Conservation (phyloP, 1,284 basidiomycete species). For the Inonotus hispidus region DNA sequence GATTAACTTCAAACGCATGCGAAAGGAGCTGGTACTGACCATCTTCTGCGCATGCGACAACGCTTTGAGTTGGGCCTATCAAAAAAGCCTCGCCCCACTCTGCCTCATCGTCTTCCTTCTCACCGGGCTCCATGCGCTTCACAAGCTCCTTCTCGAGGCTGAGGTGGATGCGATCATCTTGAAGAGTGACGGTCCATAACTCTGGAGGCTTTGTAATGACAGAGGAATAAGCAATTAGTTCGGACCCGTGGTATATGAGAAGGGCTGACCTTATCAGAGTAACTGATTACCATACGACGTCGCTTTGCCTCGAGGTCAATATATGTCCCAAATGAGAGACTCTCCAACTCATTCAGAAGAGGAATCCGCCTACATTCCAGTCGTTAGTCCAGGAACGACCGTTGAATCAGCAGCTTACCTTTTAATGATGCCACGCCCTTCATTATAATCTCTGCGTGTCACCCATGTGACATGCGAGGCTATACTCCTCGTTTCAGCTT, state of each 20-base stretch:
- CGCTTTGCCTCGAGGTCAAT: background rate
- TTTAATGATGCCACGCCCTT: background rate
- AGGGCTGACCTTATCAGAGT: constrained; percentile 4
- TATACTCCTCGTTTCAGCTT: background rate
- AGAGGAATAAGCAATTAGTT: too few species aligned
- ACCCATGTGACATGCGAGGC: background rate
- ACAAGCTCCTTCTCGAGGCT: background rate
- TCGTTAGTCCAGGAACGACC: background rate
- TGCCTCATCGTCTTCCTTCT: constrained; percentile 7
- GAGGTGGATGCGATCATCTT: background rate
- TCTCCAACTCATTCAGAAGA: constrained; percentile 11
- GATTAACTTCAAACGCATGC: background rate
- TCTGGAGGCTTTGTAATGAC: constrained; percentile 6
- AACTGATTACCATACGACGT: constrained; percentile 8
- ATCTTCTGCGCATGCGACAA: constrained; percentile 10
- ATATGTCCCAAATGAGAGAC: constrained; percentile 5
- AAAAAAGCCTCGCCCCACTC: constrained; percentile 15
- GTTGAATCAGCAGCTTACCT: background rate
- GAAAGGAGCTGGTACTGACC: constrained; percentile 1
- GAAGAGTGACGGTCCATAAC: constrained; percentile 9
- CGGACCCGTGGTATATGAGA: background rate
- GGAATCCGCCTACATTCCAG: constrained; percentile 4
- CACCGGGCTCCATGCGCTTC: background rate
- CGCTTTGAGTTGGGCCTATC: constrained; percentile 7
- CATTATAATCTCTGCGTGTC: background rate